phyloP scores from a whole-genome alignment of 192 early-diverging fungal species.

The Jimgerdemannia flammicorona region DNA sequence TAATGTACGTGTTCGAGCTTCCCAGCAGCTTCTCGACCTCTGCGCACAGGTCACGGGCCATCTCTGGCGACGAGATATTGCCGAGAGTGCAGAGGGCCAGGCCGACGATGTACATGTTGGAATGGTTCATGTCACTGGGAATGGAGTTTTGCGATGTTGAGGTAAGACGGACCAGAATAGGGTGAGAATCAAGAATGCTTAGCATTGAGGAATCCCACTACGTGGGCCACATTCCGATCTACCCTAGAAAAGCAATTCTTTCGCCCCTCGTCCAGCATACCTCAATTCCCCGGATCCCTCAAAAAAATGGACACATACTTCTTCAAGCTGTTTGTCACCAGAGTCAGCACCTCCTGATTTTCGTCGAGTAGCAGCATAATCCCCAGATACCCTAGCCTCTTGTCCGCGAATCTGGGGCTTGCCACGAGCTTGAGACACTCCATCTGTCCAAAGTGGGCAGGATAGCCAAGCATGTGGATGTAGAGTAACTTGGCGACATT shows the following conservation, averaged over 20 bases:
- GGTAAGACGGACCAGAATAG: neutral
- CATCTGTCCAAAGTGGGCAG: conserved; percentile 99
- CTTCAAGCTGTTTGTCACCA: conserved; percentile 97
- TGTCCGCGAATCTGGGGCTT: conserved; percentile 90
- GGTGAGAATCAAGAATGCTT: conserved; percentile 2
- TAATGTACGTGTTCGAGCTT: conserved; percentile 88
- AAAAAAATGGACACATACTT: conserved; percentile 56
- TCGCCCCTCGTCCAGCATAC: too few species aligned
- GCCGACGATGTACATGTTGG: conserved; percentile 96
- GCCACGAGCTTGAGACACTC: conserved; percentile 98
- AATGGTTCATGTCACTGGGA: conserved; percentile 87
- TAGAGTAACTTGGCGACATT: conserved; percentile 98
- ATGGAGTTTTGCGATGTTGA: neutral
- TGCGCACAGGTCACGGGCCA: conserved; percentile 88
- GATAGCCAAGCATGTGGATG: conserved; percentile 98
- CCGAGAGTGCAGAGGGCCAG: conserved; percentile 94
- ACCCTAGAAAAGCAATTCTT: too few species aligned
- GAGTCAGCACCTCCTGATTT: conserved; percentile 94
- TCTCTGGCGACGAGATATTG: conserved; percentile 95
- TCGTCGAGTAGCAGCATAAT: conserved; percentile 98
- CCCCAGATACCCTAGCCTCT: conserved; percentile 97
- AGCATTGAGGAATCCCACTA: neutral
- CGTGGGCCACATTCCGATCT: too few species aligned
- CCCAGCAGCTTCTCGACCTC: conserved; percentile 93
- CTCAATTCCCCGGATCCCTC: neutral